These are phyloP conservation scores for Aspergillus nidulans DNA, from an alignment of 495 filamentous ascomycete genomes.

Conservation along the genomic window DNA sequence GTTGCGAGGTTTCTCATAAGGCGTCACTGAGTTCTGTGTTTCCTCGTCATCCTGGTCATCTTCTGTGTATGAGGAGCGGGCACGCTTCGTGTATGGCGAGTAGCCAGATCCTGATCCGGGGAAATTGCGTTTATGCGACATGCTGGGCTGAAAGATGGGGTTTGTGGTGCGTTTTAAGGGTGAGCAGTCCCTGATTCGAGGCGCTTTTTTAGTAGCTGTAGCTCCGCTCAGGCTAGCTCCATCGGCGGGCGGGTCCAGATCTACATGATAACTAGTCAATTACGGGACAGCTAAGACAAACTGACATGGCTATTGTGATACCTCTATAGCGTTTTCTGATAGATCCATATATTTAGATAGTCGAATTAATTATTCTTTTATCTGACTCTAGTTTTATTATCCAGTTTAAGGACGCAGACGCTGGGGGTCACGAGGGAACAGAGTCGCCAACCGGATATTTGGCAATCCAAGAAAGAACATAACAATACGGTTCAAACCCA, in stretches of 20 bases:
- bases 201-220: neutral
- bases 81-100: slow-evolving; percentile 24
- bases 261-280: too few species aligned
- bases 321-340: neutral
- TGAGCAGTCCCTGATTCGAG: neutral
- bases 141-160: slow-evolving; percentile 8
- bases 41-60: slow-evolving; percentile 20
- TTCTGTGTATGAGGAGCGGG: slow-evolving; percentile 28
- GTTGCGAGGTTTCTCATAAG: slow-evolving; percentile 43
- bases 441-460: slow-evolving; percentile 70
- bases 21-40: slow-evolving; percentile 2
- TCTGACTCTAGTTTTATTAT: neutral
- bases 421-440: slow-evolving; percentile 84
- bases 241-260: neutral
- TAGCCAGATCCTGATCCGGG: slow-evolving; percentile 17
- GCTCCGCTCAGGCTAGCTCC: neutral
- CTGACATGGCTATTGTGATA: neutral
- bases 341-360: neutral
- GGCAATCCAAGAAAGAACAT: slow-evolving; percentile 82
- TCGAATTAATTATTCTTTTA: slow-evolving; percentile 9
- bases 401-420: slow-evolving; percentile 59
- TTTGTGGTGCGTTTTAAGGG: slow-evolving; percentile 9
- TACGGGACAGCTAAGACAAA: neutral
- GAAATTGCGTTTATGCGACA: slow-evolving; percentile 36
- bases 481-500: slow-evolving; percentile 85